These are phyloP conservation scores for Neoboletus subvelutipes DNA, from an alignment of 768 basidiomycete species.

Conservation along the genomic window DNA sequence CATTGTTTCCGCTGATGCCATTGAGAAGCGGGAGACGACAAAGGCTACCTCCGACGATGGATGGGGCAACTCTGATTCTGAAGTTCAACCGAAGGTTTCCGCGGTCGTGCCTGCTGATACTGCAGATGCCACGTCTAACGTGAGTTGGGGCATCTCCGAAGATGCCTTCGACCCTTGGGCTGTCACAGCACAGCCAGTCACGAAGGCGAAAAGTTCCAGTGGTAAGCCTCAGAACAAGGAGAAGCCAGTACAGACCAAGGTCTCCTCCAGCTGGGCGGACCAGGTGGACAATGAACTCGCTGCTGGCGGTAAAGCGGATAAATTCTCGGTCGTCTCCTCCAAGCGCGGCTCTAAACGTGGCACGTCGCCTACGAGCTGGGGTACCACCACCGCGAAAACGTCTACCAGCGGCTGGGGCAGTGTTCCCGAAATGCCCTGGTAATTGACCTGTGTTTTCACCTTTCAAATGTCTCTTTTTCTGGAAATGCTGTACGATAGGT, in stretches of 20 bases:
- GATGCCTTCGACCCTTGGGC: conserved; percentile 25
- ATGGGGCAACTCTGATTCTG: conserved; percentile 25
- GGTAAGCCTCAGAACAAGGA: conserved; percentile 6
- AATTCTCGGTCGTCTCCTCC: conserved; percentile 2
- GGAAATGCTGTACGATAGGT: conserved; percentile 6
- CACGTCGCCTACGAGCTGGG: conserved; percentile 11
- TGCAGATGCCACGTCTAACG: conserved; percentile 17
- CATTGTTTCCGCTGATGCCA: conserved; percentile 25
- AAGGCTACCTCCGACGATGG: conserved; percentile 8
- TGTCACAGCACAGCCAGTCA: neutral
- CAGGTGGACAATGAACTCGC: conserved; percentile 22
- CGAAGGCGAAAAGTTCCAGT: conserved; percentile 3
- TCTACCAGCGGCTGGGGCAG: conserved; percentile 30
- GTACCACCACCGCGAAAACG: conserved; percentile 10
- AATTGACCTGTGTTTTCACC: conserved; percentile 1
- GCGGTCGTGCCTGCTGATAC: neutral
- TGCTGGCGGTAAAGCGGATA: neutral
- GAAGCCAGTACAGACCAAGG: conserved; percentile 10
- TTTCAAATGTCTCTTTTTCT: neutral
- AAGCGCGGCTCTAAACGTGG: conserved; percentile 18
- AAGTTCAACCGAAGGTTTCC: conserved; percentile 9
- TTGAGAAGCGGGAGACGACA: conserved; percentile 25
- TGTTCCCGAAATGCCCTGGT: conserved; percentile 25
- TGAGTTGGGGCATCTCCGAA: conserved; percentile 26
- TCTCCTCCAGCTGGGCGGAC: conserved; percentile 27